Percentiles rank a stretch among this genome's conserved stretches.
Evolutionary conservation across 768 basidiomycete genomes (phyloP).

Genomic region (Lactifluus pinguis): DNA sequence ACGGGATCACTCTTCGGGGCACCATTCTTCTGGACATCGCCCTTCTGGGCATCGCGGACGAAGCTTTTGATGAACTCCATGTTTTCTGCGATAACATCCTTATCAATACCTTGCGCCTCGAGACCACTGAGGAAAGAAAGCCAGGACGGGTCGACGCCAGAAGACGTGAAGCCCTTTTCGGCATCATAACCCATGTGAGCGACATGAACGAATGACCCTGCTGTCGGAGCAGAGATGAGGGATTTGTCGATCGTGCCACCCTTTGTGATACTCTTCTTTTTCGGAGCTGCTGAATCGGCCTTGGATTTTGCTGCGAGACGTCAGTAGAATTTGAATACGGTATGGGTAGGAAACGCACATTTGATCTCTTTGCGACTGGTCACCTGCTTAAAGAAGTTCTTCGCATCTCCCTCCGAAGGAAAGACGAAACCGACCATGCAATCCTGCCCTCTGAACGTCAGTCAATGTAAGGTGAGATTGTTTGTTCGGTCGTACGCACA

Average conservation of each 20-base stretch:
- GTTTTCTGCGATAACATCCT: slow-evolving; percentile 62
- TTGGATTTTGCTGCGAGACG: slow-evolving; percentile 33
- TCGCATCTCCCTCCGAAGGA: slow-evolving; percentile 77
- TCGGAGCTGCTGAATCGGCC: slow-evolving; percentile 33
- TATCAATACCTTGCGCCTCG: slow-evolving; percentile 53
- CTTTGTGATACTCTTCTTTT: slow-evolving; percentile 50
- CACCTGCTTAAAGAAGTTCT: slow-evolving; percentile 80
- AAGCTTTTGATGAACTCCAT: slow-evolving; percentile 87
- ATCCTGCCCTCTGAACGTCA: slow-evolving; percentile 38
- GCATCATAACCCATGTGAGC: slow-evolving; percentile 93
- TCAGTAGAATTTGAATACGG: neutral
- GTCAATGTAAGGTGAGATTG: neutral
- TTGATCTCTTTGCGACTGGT: slow-evolving; percentile 52
- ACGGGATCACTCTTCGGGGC: slow-evolving; percentile 27
- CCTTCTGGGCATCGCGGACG: slow-evolving; percentile 42
- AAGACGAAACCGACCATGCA: slow-evolving; percentile 92
- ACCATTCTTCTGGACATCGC: slow-evolving; percentile 21
- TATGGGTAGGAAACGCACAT: slow-evolving; percentile 9
- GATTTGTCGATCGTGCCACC: slow-evolving; percentile 87
- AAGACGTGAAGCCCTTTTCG: slow-evolving; percentile 78
- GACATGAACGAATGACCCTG: slow-evolving; percentile 77
- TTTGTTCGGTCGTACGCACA: slow-evolving; percentile 45
- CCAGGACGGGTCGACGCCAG: slow-evolving; percentile 90
- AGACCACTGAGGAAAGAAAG: slow-evolving; percentile 58
- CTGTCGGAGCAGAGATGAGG: slow-evolving; percentile 76